Evolutionary conservation across 352 stramenopile genomes (phyloP).

Genomic region (Phytophthora hibernalis): DNA sequence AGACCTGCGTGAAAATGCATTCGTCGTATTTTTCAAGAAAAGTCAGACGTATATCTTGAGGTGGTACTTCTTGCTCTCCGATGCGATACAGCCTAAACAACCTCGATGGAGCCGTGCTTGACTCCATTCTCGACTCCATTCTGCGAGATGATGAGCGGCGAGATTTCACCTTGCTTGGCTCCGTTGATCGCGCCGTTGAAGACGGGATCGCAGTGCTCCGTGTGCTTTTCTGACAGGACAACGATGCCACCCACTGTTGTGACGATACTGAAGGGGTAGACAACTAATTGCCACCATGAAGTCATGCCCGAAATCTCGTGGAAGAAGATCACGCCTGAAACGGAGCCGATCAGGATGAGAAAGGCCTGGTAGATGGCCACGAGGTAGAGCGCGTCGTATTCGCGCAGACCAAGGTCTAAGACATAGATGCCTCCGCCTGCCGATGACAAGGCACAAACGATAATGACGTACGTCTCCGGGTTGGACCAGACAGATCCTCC

Average conservation of each 20-base stretch:
- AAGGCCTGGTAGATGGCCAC: conserved; percentile 89
- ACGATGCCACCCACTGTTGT: conserved; percentile 83
- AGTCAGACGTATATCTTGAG: conserved; percentile 25
- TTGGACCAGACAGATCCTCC: conserved; percentile 71
- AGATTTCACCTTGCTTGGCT: conserved; percentile 51
- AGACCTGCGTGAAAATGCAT: conserved; percentile 27
- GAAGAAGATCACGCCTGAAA: conserved; percentile 90
- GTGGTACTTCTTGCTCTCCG: conserved; percentile 18
- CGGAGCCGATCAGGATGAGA: conserved; percentile 84
- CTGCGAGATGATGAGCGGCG: conserved; percentile 50
- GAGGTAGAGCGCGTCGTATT: conserved; percentile 90
- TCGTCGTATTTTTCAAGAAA: conserved; percentile 16
- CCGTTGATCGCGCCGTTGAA: conserved; percentile 43
- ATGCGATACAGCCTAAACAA: conserved; percentile 21
- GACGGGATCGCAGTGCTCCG: conserved; percentile 50
- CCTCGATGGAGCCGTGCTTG: conserved; percentile 50
- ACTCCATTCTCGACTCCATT: conserved; percentile 37
- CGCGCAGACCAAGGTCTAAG: conserved; percentile 71
- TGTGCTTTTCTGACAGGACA: conserved; percentile 86
- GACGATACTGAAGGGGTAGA: conserved; percentile 83
- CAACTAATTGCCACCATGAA: conserved; percentile 77
- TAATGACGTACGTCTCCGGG: conserved; percentile 80
- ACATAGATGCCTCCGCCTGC: conserved; percentile 85
- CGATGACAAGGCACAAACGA: conserved; percentile 63
- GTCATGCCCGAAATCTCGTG: conserved; percentile 86